These are phyloP conservation scores for Zymoseptoria pseudotritici DNA, from an alignment of 2,329 filamentous ascomycete species.

Conservation along the genomic window DNA sequence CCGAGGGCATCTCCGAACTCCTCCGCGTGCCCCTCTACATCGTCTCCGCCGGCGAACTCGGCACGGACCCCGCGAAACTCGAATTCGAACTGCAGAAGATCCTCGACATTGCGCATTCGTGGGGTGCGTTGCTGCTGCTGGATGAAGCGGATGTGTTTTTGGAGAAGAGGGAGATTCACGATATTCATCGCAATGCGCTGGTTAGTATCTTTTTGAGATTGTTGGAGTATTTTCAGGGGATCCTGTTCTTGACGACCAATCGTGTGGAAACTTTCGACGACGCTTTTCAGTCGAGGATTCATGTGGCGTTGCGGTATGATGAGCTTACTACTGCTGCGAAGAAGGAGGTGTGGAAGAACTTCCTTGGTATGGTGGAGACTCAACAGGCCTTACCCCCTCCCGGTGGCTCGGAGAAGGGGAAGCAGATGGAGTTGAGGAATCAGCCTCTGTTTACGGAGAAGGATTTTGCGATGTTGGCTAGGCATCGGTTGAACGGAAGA, in stretches of 20 bases:
- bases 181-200: constrained; percentile 76
- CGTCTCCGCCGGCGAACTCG: constrained; percentile 73
- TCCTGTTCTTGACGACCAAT: constrained; percentile 84
- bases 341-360: constrained; percentile 75
- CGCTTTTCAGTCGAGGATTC: constrained; percentile 81
- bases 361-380: constrained; percentile 63
- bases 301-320: constrained; percentile 76
- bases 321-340: constrained; percentile 65
- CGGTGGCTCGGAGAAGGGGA: constrained; percentile 59
- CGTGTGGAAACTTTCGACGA: constrained; percentile 83
- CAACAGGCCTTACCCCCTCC: constrained; percentile 56
- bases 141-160: constrained; percentile 83
- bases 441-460: constrained; percentile 51
- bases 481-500: constrained; percentile 61
- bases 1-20: constrained; percentile 77
- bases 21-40: constrained; percentile 77
- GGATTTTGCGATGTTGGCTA: constrained; percentile 60
- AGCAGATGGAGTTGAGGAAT: constrained; percentile 57
- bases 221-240: constrained; percentile 87
- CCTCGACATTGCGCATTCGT: constrained; percentile 75
- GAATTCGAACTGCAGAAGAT: constrained; percentile 76
- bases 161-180: constrained; percentile 73
- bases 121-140: constrained; percentile 77
- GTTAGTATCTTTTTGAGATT: constrained; percentile 82
- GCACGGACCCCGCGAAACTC: constrained; percentile 65